Evolutionary conservation across 2,329 filamentous ascomycete genomes (phyloP), one percentile per base, ranked within the genome.

Genomic region (Colletotrichum acutatum): DNA sequence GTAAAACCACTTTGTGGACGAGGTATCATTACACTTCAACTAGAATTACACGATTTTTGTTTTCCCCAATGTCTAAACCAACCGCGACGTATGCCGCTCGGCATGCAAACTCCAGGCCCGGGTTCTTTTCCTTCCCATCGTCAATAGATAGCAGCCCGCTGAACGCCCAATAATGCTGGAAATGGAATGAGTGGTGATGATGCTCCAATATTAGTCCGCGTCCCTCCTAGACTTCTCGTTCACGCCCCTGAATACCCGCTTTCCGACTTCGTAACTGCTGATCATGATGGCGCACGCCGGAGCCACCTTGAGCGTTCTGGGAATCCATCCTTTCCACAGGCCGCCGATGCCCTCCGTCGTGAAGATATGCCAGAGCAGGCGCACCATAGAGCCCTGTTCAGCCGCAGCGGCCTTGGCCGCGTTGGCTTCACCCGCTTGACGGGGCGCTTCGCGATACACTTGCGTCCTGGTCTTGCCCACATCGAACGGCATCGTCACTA

Each of bases 251-350:
- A 97, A 97, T 80, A 93, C 92, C 82, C 94, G 92, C 87, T 99
- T 99, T 63, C 97, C 95, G 49, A 98, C 90, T 83, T 99, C 97
- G 82, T 98, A 99, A 80, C 93, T 98, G 80, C 94, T 97, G 80
- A 99, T 98, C 97, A 99, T 99, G 80, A 99, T 98, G 32, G 97
- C 97, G 83, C 97, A 99, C 0, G 96, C 95, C 1, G 97, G 97
- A 1, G 97, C 96, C 5, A 99, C 95, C 82, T 98, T 98, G 74
- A 98, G 86, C 76, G 95, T 97, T 52, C 97, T 89, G 0, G 97
- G 95, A 28, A 95, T 92, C 94, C 95, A 98, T 56, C 97, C 97
- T 77, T 88, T 94, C 90, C 97, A 98, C 5, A 99, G 85, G 0
- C 97, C 97, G 1, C 89, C 81, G 19, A 91, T 81, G 2, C 97